Evolutionary conservation across 768 basidiomycete genomes (phyloP).

Genomic region (Stropharia rugosoannulata): DNA sequence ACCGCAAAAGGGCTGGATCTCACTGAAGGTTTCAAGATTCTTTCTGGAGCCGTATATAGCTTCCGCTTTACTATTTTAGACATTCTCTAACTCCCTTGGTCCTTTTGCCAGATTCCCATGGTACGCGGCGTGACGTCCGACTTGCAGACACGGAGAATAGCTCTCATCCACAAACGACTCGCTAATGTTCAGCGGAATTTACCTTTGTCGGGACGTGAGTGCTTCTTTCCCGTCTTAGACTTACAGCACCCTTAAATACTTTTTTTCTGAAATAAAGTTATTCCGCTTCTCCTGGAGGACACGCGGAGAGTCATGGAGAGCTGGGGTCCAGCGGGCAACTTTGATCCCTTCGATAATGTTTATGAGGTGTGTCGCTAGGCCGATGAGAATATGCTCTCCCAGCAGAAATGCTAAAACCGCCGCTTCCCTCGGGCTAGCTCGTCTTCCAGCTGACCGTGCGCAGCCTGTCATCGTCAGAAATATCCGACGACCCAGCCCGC

Average conservation of each 20-base stretch:
- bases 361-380: conserved; percentile 51
- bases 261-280: conserved; percentile 40
- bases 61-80: conserved; percentile 14
- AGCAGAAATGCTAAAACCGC: neutral
- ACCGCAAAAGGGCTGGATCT: conserved; percentile 70
- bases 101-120: conserved; percentile 60
- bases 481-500: conserved; percentile 61
- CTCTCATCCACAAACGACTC: conserved; percentile 72
- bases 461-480: conserved; percentile 64
- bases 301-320: conserved; percentile 56
- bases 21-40: conserved; percentile 76
- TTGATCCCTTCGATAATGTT: conserved; percentile 72
- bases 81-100: conserved; percentile 18
- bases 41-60: conserved; percentile 70
- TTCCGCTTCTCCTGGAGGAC: conserved; percentile 66
- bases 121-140: conserved; percentile 74
- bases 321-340: conserved; percentile 63
- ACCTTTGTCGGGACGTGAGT: conserved; percentile 59
- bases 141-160: conserved; percentile 58
- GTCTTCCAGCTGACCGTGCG: conserved; percentile 75
- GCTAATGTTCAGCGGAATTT: conserved; percentile 61
- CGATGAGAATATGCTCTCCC: neutral
- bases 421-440: conserved; percentile 38
- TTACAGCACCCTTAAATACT: neutral
- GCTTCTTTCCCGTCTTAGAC: neutral